Percentiles rank a stretch among this genome's conserved stretches.
Conservation (phyloP, 345 rosid species). For the Eucalyptus curtisii region DNA sequence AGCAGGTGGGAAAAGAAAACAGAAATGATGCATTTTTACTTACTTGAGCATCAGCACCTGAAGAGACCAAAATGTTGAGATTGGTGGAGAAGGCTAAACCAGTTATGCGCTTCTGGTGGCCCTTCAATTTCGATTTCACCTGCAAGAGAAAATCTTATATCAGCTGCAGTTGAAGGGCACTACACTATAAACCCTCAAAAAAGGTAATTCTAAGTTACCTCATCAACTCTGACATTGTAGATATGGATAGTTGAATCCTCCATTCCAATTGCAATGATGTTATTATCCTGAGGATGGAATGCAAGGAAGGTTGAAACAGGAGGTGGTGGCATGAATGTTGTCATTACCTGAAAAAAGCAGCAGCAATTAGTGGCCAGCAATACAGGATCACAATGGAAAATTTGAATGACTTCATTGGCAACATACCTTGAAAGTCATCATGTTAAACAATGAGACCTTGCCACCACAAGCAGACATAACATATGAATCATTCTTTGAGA, state of each 20-base stretch:
- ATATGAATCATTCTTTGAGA: slow-evolving; percentile 85
- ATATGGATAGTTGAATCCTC: slow-evolving; percentile 86
- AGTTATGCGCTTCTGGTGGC: slow-evolving; percentile 63
- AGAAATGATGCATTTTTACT: not conserved
- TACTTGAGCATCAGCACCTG: slow-evolving; percentile 94
- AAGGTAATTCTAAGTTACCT: slow-evolving; percentile 22
- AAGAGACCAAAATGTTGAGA: slow-evolving; percentile 56
- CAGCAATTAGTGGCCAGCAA: not conserved
- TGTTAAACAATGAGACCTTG: slow-evolving; percentile 76
- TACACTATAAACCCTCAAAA: not conserved
- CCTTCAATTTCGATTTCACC: slow-evolving; percentile 68
- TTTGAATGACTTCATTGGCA: not conserved
- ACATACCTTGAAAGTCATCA: slow-evolving; percentile 83
- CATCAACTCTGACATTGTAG: slow-evolving; percentile 70
- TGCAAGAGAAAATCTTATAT: not conserved
- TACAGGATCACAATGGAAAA: not conserved
- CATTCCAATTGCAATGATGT: slow-evolving; percentile 87
- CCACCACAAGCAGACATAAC: slow-evolving; percentile 94
- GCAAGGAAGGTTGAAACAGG: slow-evolving; percentile 85
- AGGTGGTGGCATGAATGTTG: slow-evolving; percentile 82
- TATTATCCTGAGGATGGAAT: slow-evolving; percentile 84
- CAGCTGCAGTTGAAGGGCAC: not conserved
- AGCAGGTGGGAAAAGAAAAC: not conserved
- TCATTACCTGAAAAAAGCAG: slow-evolving; percentile 50
- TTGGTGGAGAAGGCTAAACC: slow-evolving; percentile 69